Conservation (phyloP, 352 stramenopile species). For the Phytophthora sansomeana region DNA sequence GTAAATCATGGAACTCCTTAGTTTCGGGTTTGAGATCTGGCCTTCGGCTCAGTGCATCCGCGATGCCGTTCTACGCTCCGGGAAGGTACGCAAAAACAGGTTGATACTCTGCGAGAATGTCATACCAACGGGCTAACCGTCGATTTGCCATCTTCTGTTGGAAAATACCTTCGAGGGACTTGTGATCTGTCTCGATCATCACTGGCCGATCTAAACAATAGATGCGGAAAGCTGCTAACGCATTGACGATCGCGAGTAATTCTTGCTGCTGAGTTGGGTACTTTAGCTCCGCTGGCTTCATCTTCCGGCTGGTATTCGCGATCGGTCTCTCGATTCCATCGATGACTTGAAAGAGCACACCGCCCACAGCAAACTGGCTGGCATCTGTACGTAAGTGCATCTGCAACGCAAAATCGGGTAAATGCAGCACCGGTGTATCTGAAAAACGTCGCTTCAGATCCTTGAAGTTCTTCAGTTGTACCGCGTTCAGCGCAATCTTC, state of each 20-base stretch:
- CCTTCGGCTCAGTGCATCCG: constrained; percentile 15
- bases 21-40: too few relatives aligned
- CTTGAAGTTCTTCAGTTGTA: constrained; percentile 20
- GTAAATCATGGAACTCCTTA: constrained; percentile 24
- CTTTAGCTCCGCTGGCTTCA: constrained; percentile 29
- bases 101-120: constrained; percentile 26
- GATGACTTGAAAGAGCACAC: constrained; percentile 16
- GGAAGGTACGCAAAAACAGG: too few relatives aligned
- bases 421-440: constrained; percentile 11
- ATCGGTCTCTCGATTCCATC: constrained; percentile 13
- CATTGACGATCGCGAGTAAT: constrained; percentile 22
- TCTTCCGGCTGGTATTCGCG: constrained; percentile 28
- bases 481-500: constrained; percentile 10
- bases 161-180: constrained; percentile 21
- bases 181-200: too few relatives aligned
- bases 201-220: constrained; percentile 19
- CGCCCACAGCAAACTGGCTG: constrained; percentile 13
- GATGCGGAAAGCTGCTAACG: constrained; percentile 13
- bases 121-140: constrained; percentile 19
- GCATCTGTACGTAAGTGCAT: constrained; percentile 19
- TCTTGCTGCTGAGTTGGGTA: constrained; percentile 31
- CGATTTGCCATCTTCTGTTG: constrained; percentile 29
- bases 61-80: constrained; percentile 23
- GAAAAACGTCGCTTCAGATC: constrained; percentile 6
- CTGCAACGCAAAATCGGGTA: constrained; percentile 12